Evolutionary conservation across 2,329 filamentous ascomycete genomes (phyloP).

Genomic region (Coniochaeta sp.): DNA sequence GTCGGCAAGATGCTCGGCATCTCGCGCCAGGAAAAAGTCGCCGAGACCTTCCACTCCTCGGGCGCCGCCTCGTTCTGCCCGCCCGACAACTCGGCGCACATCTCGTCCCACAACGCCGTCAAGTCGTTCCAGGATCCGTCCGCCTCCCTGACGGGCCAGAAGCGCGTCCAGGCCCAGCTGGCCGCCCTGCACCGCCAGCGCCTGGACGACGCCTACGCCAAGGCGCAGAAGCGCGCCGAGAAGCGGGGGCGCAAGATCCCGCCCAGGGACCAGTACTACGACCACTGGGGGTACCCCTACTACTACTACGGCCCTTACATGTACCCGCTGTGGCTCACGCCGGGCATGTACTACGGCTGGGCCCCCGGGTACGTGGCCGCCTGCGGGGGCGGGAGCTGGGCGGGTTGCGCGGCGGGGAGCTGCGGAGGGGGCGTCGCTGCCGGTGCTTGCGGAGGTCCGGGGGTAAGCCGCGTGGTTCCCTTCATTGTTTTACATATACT

Average conservation of each 20-base stretch:
- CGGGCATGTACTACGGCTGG: constrained; percentile 37
- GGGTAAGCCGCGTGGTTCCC: constrained; percentile 8
- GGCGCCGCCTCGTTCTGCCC: constrained; percentile 41
- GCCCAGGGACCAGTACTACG: constrained; percentile 39
- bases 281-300: constrained; percentile 48
- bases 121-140: constrained; percentile 14
- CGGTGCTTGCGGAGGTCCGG: constrained; percentile 35
- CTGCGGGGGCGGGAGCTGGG: constrained; percentile 28
- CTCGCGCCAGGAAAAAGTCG: constrained; percentile 36
- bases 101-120: constrained; percentile 67
- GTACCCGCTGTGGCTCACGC: constrained; percentile 33
- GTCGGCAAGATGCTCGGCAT: constrained; percentile 36
- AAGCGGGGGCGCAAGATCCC: constrained; percentile 42
- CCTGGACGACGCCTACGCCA: constrained; percentile 49
- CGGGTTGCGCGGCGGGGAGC: constrained; percentile 37
- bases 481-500: background rate
- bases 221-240: constrained; percentile 40
- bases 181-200: constrained; percentile 21
- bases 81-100: constrained; percentile 56
- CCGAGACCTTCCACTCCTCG: constrained; percentile 39
- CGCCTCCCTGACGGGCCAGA: constrained; percentile 7
- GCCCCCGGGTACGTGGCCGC: constrained; percentile 26
- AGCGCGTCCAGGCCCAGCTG: constrained; percentile 28
- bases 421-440: constrained; percentile 37
- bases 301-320: constrained; percentile 40